Evolutionary conservation across 1,139 yeast genomes (phyloP), one percentile per base, ranked within the genome.

Genomic region (Hemisphaericaspora subhashii): DNA sequence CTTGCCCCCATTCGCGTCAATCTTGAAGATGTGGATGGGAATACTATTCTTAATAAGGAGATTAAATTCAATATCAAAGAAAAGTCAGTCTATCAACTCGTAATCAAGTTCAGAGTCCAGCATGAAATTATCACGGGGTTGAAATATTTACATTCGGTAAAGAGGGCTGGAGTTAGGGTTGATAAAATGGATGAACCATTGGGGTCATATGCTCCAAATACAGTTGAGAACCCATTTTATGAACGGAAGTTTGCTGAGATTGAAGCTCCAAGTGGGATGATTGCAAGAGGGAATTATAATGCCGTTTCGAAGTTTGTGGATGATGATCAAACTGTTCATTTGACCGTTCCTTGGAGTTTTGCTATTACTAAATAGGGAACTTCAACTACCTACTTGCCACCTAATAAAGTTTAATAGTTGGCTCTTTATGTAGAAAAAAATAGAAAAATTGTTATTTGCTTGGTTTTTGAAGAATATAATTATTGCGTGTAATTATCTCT

Each of bases 51-150:
- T 34, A 63, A 66, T 32, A 68, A 71, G 50, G 79, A 76, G 43
- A 75, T 83, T 54, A 78, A 82, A 45, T 82, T 86, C 59, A 72
- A 74, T 54, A 83, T 90, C 58, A 86, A 86, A 62, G 97, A 89
- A 56, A 83, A 81, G 51, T 74, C 94, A 23, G 67, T 80, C 34
- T 89, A 88, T 64, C 83, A 80, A 55, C 72, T 88, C 55, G 78
- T 73, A 43, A 79, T 88, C 54, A 83, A 79, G 53, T 90, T 89
- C 66, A 78, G 90, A 51, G 85, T 90, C 29, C 97, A 89, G 63
- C 94, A 86, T 57, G 95, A 86, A 57, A 87, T 89, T 51, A 84
- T 90, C 51, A 88, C 97, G 4, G 97, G 98, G 0, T 75, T 90
- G 57, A 82, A 84, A 58, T 90, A 89, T 62, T 76, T 86, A 50